Conservation (phyloP, 1,284 basidiomycete species). For the Fomitopsis schrenkii region DNA sequence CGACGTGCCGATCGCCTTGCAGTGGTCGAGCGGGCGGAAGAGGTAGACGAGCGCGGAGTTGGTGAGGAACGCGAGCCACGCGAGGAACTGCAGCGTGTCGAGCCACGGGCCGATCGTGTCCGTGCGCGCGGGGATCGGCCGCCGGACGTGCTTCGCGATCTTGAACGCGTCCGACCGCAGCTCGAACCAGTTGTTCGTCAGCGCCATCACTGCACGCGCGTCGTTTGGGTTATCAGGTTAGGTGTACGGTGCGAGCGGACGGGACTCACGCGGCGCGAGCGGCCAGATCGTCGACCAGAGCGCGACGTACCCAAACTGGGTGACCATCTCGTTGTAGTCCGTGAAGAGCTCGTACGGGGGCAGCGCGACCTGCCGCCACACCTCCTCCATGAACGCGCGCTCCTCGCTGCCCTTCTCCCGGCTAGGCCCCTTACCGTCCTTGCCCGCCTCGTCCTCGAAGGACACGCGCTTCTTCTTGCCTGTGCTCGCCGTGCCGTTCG, state of each 20-base stretch:
- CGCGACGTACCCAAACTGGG: constrained; percentile 89
- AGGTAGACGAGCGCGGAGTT: constrained; percentile 86
- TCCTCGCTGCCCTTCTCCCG: constrained; percentile 57
- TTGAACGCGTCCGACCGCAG: constrained; percentile 94
- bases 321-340: constrained; percentile 96
- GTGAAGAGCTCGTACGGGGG: constrained; percentile 80
- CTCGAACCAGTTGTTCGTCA: constrained; percentile 90
- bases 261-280: constrained; percentile 67
- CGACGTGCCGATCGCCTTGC: constrained; percentile 24
- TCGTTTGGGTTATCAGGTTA: neutral
- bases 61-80: constrained; percentile 83
- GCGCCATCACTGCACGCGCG: constrained; percentile 54
- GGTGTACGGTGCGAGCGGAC: neutral
- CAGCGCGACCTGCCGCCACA: constrained; percentile 75
- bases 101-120: constrained; percentile 96
- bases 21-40: constrained; percentile 44
- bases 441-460: constrained; percentile 59
- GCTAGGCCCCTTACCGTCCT: constrained; percentile 13
- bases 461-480: constrained; percentile 64
- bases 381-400: constrained; percentile 69
- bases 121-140: constrained; percentile 82
- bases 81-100: constrained; percentile 81
- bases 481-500: constrained; percentile 15
- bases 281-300: constrained; percentile 97
- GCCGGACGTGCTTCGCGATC: constrained; percentile 80